Base-by-base conservation (phyloP, 768 basidiomycete genomes). In the Lactarius akahatsu region DNA sequence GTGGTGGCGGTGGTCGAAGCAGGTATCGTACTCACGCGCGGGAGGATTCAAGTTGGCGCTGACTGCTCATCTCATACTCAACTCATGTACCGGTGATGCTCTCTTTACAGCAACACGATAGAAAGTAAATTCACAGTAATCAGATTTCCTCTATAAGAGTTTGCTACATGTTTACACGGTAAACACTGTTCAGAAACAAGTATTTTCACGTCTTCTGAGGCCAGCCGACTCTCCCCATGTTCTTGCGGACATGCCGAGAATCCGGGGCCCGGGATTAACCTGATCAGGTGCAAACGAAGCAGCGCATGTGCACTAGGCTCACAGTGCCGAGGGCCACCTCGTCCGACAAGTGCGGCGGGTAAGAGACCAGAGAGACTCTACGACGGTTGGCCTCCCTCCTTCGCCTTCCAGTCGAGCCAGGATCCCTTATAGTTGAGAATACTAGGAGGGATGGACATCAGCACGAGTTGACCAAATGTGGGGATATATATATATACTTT, bases 391-490 rank as follows among this genome's bases (percentile, higher is more conserved):
- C 81, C 72, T 80, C 80, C 69, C 79, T 86, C 74, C 79, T 79
- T 76, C 73, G 79, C 78, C 15, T 84, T 82, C 94, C 94, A 96
- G 70, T 96, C 91, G 61, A 92, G 75, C 92, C 92, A 96, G 23
- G 91, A 92, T 10, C 94, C 94, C 70, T 84, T 84, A 75, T 94
- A 96, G 72, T 94, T 95, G 65, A 86, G 75, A 58, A 71, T 64
- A 57, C 70, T 71, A 38, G 18, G n/a, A 43, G 1, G 45, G 13
- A 57, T 3, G 15, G 10, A 26, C 34, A 40, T 56, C 20, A 62
- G 23, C 6, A 34, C 7, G 1, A 16, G 18, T 38, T 20, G 15
- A 23, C n/a, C 20, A 7, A n/a, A 18, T 23, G 38, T 20, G 20
- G n/a, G 23, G n/a, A 41, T 10, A 34, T 52, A 23, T 23, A 23